Base-by-base conservation (phyloP, 2,329 filamentous ascomycete species). In the Sporothrix dimorphospora region DNA sequence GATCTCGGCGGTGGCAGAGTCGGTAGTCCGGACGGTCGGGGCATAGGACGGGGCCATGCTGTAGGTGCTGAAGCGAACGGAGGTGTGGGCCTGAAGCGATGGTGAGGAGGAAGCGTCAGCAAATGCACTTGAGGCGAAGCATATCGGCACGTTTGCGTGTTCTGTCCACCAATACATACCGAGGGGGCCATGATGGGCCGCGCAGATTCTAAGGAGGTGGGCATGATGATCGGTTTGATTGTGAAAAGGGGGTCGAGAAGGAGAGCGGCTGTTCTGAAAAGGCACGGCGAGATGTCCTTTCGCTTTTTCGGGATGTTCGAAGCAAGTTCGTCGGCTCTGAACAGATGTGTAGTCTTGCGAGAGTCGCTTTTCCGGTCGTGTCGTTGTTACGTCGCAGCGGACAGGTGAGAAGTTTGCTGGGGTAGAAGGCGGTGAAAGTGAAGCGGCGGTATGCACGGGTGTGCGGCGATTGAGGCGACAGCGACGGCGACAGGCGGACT, bases 141-240 rank as follows among this genome's bases (percentile, higher is more conserved):
- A 24, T 9, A 19, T 9, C n/a, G 24, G 21, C n/a, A 14, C 21
- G 12, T 9, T 7, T 14, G n/a, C 21, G 21, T 16, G 34, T 3
- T 42, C 38, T 34, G 16, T 7, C 6, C 24, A 24, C 14, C 24
- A 12, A 49, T 8, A 87, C 87, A 71, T 87, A 89, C 87, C 78
- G 87, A 89, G 65, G 87, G 85, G 73, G 86, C 86, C 87, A 89
- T 89, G 79, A 89, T 89, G 77, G 87, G 87, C 79, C 87, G 86
- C 70, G 86, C 83, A 59, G 87, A 89, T 71, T 89, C 87, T 72
- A 89, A 78, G n/a, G 87, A 89, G 74, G 83, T 79, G 79, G 87
- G 86, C 87, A 89, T 89, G 6, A 24, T 34, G 71, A 21, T 42
- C 8, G 45, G 12, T 40, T n/a, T 40, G 14, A 11, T 21, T 12